Evolutionary conservation across 2,329 filamentous ascomycete species (phyloP), one percentile per base, ranked within the genome.

Genomic region (Colletotrichum sp.): DNA sequence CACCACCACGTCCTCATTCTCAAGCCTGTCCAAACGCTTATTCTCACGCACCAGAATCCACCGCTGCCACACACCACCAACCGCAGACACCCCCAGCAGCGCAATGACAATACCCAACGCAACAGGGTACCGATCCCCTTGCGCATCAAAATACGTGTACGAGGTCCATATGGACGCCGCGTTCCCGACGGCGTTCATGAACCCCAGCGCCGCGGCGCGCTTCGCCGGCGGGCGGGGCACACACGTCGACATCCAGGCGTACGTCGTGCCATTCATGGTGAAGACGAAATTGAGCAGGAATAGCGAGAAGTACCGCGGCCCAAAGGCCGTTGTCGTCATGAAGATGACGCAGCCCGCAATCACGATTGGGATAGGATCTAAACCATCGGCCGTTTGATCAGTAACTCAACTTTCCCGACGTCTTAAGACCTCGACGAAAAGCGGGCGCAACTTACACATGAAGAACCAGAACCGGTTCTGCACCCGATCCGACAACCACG

Each of bases 251-350:
- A 90, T 88, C 89, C 89, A 90, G 6, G 85, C 84, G 76, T 84
- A 87, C 21, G 84, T 74, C 6, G 88, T 89, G 44, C 87, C 87
- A 82, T 90, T 89, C 81, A 89, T 88, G 15, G 88, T 85, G 78
- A 91, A 91, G 73, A 91, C 86, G 78, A 91, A 90, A 76, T 87
- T 86, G 84, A 91, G 88, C 36, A 91, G 82, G 84, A 91, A 91
- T 72, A 91, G 83, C 30, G 86, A 87, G 82, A 91, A 89, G 83
- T 91, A 92, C n/a, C 88, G 86, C 0, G 89, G 86, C 1, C 88
- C 90, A 72, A 91, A 91, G 36, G 79, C 79, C 15, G 85, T 80
- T 7, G 87, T 88, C 10, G 86, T 87, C 88, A 91, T 90, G 83
- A 90, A 91, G 74, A 91, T 83, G 60, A 90, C 80, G 72, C 87